Evolutionary conservation across 179 eudicot genomes (phyloP), one percentile per base, ranked within the genome.

Genomic region (Nepenthes alata): DNA sequence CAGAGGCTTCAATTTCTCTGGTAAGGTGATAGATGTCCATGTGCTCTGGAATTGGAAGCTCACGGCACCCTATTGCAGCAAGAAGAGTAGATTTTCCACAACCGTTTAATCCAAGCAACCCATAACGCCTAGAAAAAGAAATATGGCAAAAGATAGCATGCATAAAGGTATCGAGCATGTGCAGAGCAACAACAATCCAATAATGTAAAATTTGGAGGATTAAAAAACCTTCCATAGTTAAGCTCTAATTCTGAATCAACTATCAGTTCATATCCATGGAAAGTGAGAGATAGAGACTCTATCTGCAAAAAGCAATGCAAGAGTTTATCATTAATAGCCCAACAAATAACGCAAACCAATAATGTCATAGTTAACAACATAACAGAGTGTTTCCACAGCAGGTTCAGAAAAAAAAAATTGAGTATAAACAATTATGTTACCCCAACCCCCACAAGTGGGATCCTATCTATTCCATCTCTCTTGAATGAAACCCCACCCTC

Each of bases 61-160:
- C 98, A n/a, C 98, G 91, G 59, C 72, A 53, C 25, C 98, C 98
- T 55, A 91, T 84, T 39, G 98, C 72, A 57, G 95, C 50, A 67
- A 91, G 98, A 69, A 91, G 96, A 13, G 98, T 91, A 51, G 98
- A 91, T 72, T 91, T 91, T 63, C 98, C 98, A 58, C 98, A 91
- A 10, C 98, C 98, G 80, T 91, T 91, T 61, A 91, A 61, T 53
- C 98, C 98, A 72, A 91, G 89, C 77, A 91, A 72, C 74, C 98
- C 98, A 72, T 91, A 91, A 14, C 93, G 98, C 68, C 96, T 91
- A 75, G 14, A 74, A 37, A 38, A 3, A 53, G 7, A 53, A 16
- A 37, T 34, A 45, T 5, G 11, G 49, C 11, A 45, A 49, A 10
- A 49, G 8, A 49, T 35, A 15, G 37, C 14, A 39, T 52, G 60